These are phyloP conservation scores for Blepharisma stoltei DNA, from an alignment of 73 alveolate genomes.

Conservation along the genomic window DNA sequence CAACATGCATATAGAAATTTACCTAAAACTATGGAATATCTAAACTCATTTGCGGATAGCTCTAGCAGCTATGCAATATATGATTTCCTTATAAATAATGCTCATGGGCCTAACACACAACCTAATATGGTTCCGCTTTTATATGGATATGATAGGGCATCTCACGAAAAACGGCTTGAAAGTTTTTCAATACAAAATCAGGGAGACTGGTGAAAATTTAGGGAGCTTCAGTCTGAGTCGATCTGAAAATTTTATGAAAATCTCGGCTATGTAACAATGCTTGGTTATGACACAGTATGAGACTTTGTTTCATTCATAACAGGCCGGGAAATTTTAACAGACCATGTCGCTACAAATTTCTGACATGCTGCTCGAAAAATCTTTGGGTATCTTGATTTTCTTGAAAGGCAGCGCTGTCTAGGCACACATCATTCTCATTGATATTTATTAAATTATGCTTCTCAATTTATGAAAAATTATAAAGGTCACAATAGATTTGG, in stretches of 20 bases:
- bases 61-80: not conserved
- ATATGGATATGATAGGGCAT: not conserved
- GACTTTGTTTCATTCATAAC: not conserved
- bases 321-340: not conserved
- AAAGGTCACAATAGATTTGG: conserved; percentile 11
- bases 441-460: not conserved
- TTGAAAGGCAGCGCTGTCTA: not conserved
- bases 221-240: conserved; percentile 1
- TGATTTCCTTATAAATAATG: conserved; percentile 20
- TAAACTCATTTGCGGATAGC: not conserved
- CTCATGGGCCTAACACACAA: conserved; percentile 10
- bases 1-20: not conserved
- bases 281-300: conserved; percentile 10
- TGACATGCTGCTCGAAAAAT: not conserved
- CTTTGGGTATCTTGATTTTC: not conserved
- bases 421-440: conserved; percentile 14
- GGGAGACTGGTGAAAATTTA: not conserved
- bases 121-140: conserved; percentile 20
- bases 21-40: not conserved
- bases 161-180: not conserved
- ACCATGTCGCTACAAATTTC: conserved; percentile 7
- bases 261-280: conserved; percentile 19
- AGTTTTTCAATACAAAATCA: not conserved
- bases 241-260: conserved; percentile 18
- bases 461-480: not conserved